A percentile compares a stretch with the other conserved stretches of the same genome.
Conservation (phyloP, 495 filamentous ascomycete genomes). For the Aspergillus nidulans region DNA sequence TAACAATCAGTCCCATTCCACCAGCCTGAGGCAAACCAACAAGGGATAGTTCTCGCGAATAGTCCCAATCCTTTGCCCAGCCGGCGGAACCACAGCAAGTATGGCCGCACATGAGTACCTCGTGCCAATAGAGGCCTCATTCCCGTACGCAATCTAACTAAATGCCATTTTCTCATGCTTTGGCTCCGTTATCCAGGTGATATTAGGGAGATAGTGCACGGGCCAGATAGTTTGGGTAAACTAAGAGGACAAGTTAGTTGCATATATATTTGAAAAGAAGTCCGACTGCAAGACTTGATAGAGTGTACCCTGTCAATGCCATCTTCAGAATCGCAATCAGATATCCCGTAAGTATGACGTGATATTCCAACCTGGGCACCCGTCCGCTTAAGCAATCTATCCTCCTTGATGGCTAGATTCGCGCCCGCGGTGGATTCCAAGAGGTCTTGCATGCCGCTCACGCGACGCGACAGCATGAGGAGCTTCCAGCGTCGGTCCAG, state of each 20-base stretch:
- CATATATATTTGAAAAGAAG: not conserved
- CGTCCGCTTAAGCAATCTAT: not conserved
- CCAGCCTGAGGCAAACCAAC: too few relatives aligned
- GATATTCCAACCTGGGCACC: not conserved
- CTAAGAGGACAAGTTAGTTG: not conserved
- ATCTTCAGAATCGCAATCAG: not conserved
- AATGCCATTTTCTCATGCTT: constrained; percentile 21
- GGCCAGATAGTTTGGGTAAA: constrained; percentile 2
- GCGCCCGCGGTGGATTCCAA: not conserved
- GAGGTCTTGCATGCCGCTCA: constrained; percentile 3
- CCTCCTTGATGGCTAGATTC: not conserved
- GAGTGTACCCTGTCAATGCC: not conserved
- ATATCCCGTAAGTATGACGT: not conserved
- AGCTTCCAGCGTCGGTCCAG: constrained; percentile 15
- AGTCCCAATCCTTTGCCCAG: not conserved
- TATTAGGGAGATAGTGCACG: constrained; percentile 7
- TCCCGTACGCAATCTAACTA: constrained; percentile 19
- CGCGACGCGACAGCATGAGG: constrained; percentile 9
- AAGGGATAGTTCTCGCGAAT: too few relatives aligned
- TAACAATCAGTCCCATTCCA: too few relatives aligned
- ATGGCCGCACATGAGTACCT: constrained; percentile 24
- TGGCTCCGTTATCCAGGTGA: constrained; percentile 18
- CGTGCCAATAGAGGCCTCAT: constrained; percentile 8
- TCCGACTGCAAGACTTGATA: not conserved
- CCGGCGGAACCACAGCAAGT: constrained; percentile 21